A percentile compares a stretch with the other conserved stretches of the same genome.
phyloP scores from a whole-genome alignment of 2,329 filamentous ascomycete species.

The Ophiosphaerella korrae region DNA sequence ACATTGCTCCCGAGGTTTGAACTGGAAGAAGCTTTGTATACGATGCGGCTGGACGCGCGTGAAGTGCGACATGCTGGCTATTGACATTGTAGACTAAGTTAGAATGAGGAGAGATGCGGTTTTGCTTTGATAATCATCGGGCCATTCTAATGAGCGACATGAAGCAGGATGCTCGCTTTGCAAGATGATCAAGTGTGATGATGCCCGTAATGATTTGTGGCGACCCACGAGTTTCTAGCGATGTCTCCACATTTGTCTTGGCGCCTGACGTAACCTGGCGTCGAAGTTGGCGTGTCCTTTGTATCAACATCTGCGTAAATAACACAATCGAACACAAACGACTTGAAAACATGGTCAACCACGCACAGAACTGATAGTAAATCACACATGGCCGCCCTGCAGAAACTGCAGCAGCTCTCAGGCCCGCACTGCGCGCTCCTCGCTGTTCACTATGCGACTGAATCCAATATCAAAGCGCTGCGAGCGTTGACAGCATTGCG shows the following conservation, averaged over 20 bases:
- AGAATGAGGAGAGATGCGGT: no score
- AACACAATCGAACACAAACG: background rate
- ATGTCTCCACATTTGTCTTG: constrained; percentile 15
- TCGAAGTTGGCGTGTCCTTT: constrained; percentile 18
- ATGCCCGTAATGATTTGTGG: background rate
- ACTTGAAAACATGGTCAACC: constrained; percentile 1
- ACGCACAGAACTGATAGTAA: background rate
- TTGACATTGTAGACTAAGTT: no score
- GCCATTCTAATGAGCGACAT: no score
- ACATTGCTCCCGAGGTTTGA: no score
- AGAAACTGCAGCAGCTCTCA: constrained; percentile 55
- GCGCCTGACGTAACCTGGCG: constrained; percentile 23
- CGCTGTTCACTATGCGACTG: constrained; percentile 71
- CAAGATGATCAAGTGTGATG: no score
- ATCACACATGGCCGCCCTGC: constrained; percentile 9
- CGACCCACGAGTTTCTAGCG: background rate
- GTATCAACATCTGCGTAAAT: background rate
- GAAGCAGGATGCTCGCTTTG: no score
- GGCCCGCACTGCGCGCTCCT: constrained; percentile 73
- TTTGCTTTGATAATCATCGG: no score
- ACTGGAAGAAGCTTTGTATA: no score
- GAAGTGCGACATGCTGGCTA: no score
- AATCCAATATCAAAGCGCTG: constrained; percentile 68
- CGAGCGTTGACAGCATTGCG: constrained; percentile 64
- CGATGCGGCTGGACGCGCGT: no score